Evolutionary conservation across 2,329 filamentous ascomycete genomes (phyloP).

Genomic region (Trichophyton equinum): DNA sequence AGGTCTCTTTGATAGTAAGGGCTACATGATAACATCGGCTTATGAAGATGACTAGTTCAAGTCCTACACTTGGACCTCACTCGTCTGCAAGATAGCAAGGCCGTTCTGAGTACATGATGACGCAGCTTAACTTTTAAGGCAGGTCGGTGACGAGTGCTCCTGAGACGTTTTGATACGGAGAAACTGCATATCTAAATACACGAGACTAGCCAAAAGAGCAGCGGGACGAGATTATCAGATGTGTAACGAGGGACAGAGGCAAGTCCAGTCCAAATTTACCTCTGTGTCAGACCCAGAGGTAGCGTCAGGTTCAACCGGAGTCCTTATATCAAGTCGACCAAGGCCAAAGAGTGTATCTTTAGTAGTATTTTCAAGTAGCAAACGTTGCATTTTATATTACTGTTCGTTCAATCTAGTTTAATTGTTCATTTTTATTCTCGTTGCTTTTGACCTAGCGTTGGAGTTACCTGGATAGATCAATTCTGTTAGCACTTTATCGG

Average conservation of each 20-base stretch:
- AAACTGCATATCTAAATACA: conserved; percentile 21
- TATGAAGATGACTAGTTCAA: conserved; percentile 8
- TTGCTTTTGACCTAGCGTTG: too few relatives aligned
- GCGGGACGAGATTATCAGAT: conserved; percentile 26
- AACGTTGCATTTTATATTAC: too few relatives aligned
- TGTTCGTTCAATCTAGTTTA: too few relatives aligned
- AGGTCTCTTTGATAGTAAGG: conserved; percentile 18
- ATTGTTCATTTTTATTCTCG: too few relatives aligned
- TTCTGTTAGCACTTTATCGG: too few relatives aligned
- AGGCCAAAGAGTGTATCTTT: too few relatives aligned
- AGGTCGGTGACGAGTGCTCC: neutral
- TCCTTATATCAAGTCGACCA: too few relatives aligned
- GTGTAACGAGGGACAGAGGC: conserved; percentile 15
- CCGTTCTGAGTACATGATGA: conserved; percentile 6
- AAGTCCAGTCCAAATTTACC: neutral
- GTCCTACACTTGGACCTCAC: conserved; percentile 6
- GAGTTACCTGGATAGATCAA: too few relatives aligned
- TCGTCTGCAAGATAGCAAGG: neutral
- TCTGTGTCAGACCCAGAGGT: neutral
- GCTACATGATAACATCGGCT: conserved; percentile 19
- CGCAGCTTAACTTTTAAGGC: neutral
- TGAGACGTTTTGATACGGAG: conserved; percentile 21
- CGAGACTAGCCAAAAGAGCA: conserved; percentile 28
- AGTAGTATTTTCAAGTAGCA: too few relatives aligned
- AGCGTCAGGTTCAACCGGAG: neutral